These are phyloP conservation scores for Pseudogymnoascus sp. DNA, from an alignment of 2,329 filamentous ascomycete genomes.

Conservation along the genomic window DNA sequence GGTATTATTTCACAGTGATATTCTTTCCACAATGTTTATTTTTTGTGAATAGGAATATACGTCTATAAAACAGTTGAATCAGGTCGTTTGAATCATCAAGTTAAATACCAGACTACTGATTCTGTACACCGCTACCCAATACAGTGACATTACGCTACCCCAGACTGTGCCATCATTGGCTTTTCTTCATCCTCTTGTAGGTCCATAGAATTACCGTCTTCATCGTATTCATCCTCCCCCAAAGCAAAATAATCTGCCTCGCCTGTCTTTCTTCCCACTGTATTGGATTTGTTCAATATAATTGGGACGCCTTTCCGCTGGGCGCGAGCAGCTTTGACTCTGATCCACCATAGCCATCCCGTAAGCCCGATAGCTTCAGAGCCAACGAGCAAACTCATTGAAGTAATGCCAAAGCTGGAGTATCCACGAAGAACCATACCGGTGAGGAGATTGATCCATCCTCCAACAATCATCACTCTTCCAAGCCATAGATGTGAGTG, in stretches of 20 bases:
- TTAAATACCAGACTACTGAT: too few species aligned
- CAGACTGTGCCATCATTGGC: neutral
- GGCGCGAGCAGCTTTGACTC: neutral
- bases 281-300: neutral
- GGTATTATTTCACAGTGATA: neutral
- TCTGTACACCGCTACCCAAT: neutral
- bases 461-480: neutral
- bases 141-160: neutral
- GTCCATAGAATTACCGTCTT: neutral
- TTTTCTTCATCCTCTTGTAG: neutral
- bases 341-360: neutral
- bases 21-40: neutral
- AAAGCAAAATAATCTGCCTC: neutral
- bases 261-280: neutral
- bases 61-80: too few species aligned
- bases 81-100: too few species aligned
- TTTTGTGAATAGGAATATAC: too few species aligned
- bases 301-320: neutral
- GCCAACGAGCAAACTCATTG: neutral
- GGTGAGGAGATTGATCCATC: neutral
- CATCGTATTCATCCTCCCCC: neutral
- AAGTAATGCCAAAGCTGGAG: neutral
- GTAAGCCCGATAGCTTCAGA: neutral
- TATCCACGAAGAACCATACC: neutral
- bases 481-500: neutral